Conservation (phyloP, 1,284 basidiomycete genomes). For the Cutaneotrichosporon cutaneum region DNA sequence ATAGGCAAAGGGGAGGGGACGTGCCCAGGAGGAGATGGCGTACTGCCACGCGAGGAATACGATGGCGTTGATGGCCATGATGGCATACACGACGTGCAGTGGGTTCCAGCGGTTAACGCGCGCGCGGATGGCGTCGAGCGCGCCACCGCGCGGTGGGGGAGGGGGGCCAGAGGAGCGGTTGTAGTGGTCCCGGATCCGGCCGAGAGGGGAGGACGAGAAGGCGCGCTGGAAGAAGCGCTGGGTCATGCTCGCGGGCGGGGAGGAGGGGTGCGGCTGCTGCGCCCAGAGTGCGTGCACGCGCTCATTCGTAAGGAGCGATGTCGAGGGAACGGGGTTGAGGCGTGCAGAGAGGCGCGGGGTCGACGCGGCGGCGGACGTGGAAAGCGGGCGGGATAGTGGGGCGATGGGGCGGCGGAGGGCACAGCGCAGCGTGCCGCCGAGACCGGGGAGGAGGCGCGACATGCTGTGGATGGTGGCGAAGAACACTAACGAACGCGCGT, state of each 20-base stretch:
- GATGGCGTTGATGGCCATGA: slow-evolving; percentile 47
- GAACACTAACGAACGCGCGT: not conserved
- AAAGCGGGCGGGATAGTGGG: not conserved
- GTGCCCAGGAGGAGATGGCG: slow-evolving; percentile 39
- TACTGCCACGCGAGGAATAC: slow-evolving; percentile 52
- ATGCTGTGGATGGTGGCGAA: not conserved
- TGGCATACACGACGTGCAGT: slow-evolving; percentile 5
- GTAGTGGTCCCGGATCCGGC: slow-evolving; percentile 9
- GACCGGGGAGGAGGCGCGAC: slow-evolving; percentile 20
- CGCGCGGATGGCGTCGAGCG: not conserved
- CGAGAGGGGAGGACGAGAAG: slow-evolving; percentile 9
- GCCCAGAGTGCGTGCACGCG: not conserved
- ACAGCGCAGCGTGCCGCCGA: slow-evolving; percentile 6
- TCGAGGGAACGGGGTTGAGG: not conserved
- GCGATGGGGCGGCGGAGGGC: not conserved
- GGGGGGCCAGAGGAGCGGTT: slow-evolving; percentile 1
- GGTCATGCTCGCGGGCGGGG: not conserved
- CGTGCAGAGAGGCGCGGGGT: not conserved
- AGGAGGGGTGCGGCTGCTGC: not conserved
- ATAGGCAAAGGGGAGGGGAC: slow-evolving; percentile 11
- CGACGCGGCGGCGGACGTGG: not conserved
- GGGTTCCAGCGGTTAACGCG: slow-evolving; percentile 13
- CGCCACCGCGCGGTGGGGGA: not conserved
- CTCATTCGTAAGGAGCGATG: not conserved
- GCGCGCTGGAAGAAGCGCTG: slow-evolving; percentile 12